Evolutionary conservation across 2,329 filamentous ascomycete genomes (phyloP), one percentile per base, ranked within the genome.

Genomic region (Colletotrichum limetticola): DNA sequence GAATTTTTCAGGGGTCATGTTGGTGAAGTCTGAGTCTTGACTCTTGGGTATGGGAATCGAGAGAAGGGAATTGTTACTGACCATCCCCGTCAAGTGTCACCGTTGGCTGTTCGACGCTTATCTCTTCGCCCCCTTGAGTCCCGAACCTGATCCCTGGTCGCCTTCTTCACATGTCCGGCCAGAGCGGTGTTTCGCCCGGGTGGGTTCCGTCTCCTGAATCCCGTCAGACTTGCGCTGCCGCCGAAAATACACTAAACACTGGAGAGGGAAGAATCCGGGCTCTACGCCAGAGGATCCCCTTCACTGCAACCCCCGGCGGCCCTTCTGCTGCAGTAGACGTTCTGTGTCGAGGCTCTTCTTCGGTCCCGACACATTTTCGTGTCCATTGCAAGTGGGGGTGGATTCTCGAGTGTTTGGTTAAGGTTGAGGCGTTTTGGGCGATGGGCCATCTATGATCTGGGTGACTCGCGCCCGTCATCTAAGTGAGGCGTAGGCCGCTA

Each of bases 161-260:
- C 26, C 63, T 55, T 68, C 66, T 59, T 63, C 65, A 72, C 65
- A 63, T 35, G 69, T 72, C 65, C 42, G 66, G 59, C 58, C 69
- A 72, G 69, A 64, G 69, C 66, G 53, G 65, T 49, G 69, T 72
- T 72, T 72, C 69, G 69, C 14, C 58, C 53, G 37, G 60, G 70
- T 70, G 70, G 70, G 28, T 65, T 70, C 35, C 26, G 46, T 70
- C 70, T 63, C 69, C 65, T 68, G 64, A 62, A 57, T 64, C 46
- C 49, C 30, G 22, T 56, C 62, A 19, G 42, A 53, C 32, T 30
- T 30, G 12, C 60, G 42, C 3, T 58, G 55, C 19, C 28, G 26
- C 46, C 60, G 37, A 55, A 55, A 64, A 64, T 53, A 64, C 42
- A 22, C 42, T 49, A 49, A 22, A 49, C 42, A 49, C 42, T 49